Percentiles rank a stretch among this genome's conserved stretches.
These are phyloP conservation scores for Tuber microsphaerosporum DNA, from an alignment of 495 filamentous ascomycete genomes.

Conservation along the genomic window DNA sequence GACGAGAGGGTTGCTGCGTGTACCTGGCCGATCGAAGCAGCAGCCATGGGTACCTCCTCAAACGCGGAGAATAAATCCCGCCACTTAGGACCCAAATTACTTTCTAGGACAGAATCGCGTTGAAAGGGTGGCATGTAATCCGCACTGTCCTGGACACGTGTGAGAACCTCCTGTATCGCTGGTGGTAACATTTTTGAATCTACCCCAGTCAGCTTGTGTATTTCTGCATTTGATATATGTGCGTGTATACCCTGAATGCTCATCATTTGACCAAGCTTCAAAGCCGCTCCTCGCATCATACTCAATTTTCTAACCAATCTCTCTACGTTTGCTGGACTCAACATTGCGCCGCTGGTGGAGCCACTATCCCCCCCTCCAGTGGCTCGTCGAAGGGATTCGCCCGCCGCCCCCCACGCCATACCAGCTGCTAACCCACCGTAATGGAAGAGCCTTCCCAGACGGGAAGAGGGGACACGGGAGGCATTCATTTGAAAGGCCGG, in stretches of 20 bases:
- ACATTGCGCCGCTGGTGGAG: slow-evolving; percentile 66
- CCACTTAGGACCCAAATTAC: slow-evolving; percentile 80
- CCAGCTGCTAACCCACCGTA: slow-evolving; percentile 87
- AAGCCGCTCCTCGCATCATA: slow-evolving; percentile 90
- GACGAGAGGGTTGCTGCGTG: slow-evolving; percentile 76
- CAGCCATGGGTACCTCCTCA: slow-evolving; percentile 85
- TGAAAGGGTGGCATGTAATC: slow-evolving; percentile 97
- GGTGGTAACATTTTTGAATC: slow-evolving; percentile 92
- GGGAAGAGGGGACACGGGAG: slow-evolving; percentile 81
- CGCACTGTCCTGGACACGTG: slow-evolving; percentile 90
- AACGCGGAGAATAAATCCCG: slow-evolving; percentile 74
- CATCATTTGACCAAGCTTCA: slow-evolving; percentile 97
- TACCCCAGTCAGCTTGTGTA: slow-evolving; percentile 28
- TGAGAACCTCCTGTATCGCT: slow-evolving; percentile 75
- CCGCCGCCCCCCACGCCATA: slow-evolving; percentile 90
- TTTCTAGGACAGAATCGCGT: slow-evolving; percentile 69
- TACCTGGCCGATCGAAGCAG: slow-evolving; percentile 96
- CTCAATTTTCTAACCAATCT: slow-evolving; percentile 85
- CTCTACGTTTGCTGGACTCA: slow-evolving; percentile 84
- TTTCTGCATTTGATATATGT: neutral
- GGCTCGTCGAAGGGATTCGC: slow-evolving; percentile 67
- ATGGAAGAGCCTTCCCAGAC: slow-evolving; percentile 82
- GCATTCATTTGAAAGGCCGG: slow-evolving; percentile 67
- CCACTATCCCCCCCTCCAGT: slow-evolving; percentile 50
- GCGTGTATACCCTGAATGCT: slow-evolving; percentile 67